phyloP scores from a whole-genome alignment of 306 rosid genomes.

The Quercus robur region DNA sequence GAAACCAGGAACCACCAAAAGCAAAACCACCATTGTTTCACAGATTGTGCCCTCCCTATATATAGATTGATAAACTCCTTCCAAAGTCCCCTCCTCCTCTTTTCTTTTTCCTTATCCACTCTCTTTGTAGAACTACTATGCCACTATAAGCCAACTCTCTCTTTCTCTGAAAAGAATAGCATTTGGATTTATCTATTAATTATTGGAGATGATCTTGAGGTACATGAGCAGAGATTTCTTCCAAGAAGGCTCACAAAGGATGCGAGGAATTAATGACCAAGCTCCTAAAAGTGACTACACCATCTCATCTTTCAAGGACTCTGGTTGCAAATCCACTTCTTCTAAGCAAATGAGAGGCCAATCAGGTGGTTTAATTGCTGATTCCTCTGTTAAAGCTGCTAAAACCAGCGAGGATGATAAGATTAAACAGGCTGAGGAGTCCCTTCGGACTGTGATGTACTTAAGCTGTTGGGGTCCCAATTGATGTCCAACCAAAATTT shows the following conservation, averaged over 20 bases:
- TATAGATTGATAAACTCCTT: not conserved
- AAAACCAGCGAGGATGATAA: not conserved
- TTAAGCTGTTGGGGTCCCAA: slow-evolving; percentile 12
- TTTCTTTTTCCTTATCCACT: no score
- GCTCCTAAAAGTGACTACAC: slow-evolving; percentile 9
- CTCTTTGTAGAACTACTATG: not conserved
- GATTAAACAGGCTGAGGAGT: slow-evolving; percentile 15
- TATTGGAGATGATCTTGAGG: not conserved
- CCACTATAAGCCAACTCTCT: not conserved
- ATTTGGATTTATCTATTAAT: not conserved
- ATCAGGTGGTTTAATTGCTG: not conserved
- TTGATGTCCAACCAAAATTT: not conserved
- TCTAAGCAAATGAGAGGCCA: not conserved
- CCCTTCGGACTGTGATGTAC: slow-evolving; percentile 13
- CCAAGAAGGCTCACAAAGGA: not conserved
- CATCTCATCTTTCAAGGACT: not conserved
- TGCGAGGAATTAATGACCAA: slow-evolving; percentile 14
- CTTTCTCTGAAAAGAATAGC: not conserved
- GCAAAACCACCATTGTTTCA: not conserved
- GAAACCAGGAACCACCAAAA: not conserved
- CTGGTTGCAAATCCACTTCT: not conserved
- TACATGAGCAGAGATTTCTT: not conserved
- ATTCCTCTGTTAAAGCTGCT: not conserved
- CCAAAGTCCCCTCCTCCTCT: not conserved
- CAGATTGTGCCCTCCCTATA: not conserved